A percentile compares a stretch with the other conserved stretches of the same genome.
These are phyloP conservation scores for Magnaporthales sp. DNA, from an alignment of 2,329 filamentous ascomycete species.

Conservation along the genomic window DNA sequence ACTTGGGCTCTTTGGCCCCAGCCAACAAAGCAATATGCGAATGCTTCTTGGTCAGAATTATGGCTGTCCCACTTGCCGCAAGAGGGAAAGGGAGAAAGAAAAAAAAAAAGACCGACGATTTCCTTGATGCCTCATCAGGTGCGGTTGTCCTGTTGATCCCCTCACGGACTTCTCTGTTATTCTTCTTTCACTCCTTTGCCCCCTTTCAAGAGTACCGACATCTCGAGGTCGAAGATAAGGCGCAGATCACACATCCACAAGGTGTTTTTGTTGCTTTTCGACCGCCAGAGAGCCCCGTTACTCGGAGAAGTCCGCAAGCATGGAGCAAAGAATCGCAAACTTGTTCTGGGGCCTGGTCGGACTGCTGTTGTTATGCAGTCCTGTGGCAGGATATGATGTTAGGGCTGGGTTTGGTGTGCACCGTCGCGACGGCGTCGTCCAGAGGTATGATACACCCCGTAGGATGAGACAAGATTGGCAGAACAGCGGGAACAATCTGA, in stretches of 20 bases:
- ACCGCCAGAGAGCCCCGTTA: neutral
- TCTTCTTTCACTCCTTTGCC: neutral
- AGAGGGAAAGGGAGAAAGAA: no score
- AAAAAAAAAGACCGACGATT: neutral
- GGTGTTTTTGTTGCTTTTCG: neutral
- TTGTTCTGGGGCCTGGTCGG: neutral
- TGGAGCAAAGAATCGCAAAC: neutral
- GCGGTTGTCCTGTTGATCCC: neutral
- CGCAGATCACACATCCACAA: neutral
- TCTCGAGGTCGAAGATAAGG: neutral
- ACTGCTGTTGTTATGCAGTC: neutral
- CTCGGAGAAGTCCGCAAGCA: neutral
- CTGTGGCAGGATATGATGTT: neutral
- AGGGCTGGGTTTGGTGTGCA: neutral
- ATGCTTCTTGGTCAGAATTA: neutral
- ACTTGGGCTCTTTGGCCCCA: neutral
- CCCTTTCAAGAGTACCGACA: neutral
- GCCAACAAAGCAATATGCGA: neutral
- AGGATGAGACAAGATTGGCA: neutral
- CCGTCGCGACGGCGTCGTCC: neutral
- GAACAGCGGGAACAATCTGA: no score
- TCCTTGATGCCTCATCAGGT: neutral
- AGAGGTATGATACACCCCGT: neutral
- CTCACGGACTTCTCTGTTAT: neutral
- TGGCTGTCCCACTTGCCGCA: neutral